Conservation (phyloP, 2,329 filamentous ascomycete species). For the Ascochyta rabiei region DNA sequence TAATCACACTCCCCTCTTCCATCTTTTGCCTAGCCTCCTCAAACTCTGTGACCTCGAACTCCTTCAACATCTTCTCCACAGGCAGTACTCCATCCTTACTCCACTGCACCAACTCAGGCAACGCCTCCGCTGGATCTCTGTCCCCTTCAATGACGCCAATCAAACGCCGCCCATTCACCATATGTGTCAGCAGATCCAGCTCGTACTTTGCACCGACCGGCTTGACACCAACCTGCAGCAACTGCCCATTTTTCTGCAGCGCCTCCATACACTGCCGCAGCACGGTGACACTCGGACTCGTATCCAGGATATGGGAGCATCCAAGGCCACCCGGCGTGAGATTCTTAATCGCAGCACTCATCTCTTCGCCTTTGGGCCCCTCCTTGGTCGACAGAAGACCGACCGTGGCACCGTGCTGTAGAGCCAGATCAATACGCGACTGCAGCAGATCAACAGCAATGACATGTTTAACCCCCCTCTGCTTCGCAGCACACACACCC, state of each 20-base stretch:
- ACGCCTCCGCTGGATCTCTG: constrained; percentile 20
- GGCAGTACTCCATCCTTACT: constrained; percentile 15
- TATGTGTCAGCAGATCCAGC: constrained; percentile 21
- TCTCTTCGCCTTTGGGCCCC: constrained; percentile 17
- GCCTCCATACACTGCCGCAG: constrained; percentile 23
- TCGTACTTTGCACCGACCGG: constrained; percentile 25
- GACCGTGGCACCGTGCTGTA: constrained; percentile 41
- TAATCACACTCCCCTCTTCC: constrained; percentile 23
- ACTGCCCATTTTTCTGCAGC: constrained; percentile 22
- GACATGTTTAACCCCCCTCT: constrained; percentile 45
- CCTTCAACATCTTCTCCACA: constrained; percentile 21
- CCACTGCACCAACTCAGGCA: constrained; percentile 24
- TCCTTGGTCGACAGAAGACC: constrained; percentile 16
- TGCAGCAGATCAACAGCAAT: constrained; percentile 47
- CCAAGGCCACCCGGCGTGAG: constrained; percentile 22
- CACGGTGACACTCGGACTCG: constrained; percentile 16
- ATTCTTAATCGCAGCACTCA: constrained; percentile 47
- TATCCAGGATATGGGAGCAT: constrained; percentile 22
- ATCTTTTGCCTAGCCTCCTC: constrained; percentile 19
- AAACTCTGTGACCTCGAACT: constrained; percentile 16
- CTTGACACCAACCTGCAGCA: constrained; percentile 24
- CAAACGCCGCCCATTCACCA: constrained; percentile 20
- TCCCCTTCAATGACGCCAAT: constrained; percentile 25
- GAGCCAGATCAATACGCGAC: constrained; percentile 44
- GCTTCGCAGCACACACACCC: constrained; percentile 50